phyloP scores from a whole-genome alignment of 169 alveolate genomes.

The Cryptosporidium meleagridis region DNA sequence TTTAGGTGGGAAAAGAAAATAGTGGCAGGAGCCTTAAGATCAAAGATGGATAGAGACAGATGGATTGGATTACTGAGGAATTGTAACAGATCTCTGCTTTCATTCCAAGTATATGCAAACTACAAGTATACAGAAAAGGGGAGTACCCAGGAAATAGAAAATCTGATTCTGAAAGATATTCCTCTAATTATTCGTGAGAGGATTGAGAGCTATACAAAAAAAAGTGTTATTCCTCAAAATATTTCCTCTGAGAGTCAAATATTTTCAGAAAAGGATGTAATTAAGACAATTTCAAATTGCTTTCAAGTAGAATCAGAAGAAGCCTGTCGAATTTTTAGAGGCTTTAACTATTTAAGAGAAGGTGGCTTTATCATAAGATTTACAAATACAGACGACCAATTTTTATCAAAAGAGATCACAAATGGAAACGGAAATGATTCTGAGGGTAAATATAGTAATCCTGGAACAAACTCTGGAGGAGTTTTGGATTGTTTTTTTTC shows the following conservation, averaged over 20 bases:
- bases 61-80: slow-evolving; percentile 15
- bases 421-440: neutral
- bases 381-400: slow-evolving; percentile 35
- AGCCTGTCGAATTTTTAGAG: slow-evolving; percentile 30
- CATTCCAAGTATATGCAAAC: slow-evolving; percentile 30
- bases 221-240: slow-evolving; percentile 7
- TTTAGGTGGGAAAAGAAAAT: neutral
- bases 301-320: neutral
- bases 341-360: slow-evolving; percentile 28
- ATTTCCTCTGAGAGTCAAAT: neutral
- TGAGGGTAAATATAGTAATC: neutral
- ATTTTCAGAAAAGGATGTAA: slow-evolving; percentile 9
- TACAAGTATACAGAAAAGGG: neutral
- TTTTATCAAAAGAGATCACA: neutral
- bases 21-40: slow-evolving; percentile 17
- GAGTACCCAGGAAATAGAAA: neutral
- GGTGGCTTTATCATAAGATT: slow-evolving; percentile 33
- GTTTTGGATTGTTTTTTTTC: slow-evolving; percentile 25
- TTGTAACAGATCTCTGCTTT: slow-evolving; percentile 47
- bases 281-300: slow-evolving; percentile 9
- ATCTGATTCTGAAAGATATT: slow-evolving; percentile 12
- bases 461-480: neutral
- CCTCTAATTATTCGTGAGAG: slow-evolving; percentile 24
- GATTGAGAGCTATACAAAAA: slow-evolving; percentile 1
- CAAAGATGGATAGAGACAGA: slow-evolving; percentile 46